Base-by-base conservation (phyloP, 2,329 filamentous ascomycete species). In the Aspergillus melleus region DNA sequence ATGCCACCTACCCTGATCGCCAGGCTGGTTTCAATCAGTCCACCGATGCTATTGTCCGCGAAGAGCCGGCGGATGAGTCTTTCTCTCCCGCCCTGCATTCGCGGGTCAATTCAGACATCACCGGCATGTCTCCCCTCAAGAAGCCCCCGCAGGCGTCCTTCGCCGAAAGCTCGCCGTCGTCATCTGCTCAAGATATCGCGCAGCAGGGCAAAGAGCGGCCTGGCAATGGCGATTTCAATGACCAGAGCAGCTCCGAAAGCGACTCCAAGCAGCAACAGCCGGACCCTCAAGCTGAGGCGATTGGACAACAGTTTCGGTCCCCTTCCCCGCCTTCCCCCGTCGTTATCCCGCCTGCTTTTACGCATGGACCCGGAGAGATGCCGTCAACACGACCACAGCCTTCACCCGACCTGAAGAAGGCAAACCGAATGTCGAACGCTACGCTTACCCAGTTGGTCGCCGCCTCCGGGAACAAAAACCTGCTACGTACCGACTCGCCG, bases 371-470 rank as follows among this genome's bases (percentile, higher is more conserved):
- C 12, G 86, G 89, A 61, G 84, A 89, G 54, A 84, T 86, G 52
- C 92, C 92, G 5, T 80, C 82, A 1, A 87, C 84, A 60, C 86
- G 86, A 62, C 90, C 90, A 0, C 87, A 90, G 66, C 86, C 91
- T 59, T 88, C 91, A 30, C 86, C 90, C 14, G 91, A 95, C 71
- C 81, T 94, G 68, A 88, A 90, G 63, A 88, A 88, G 64, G 91
- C 90, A 54, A 95, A 92, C 67, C 88, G 92, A 22, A 88, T 98
- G 73, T 96, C 95, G 26, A 85, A 83, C 66, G 88, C 87, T 1
- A 98, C 94, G 0, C 81, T 97, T 50, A 84, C 88, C 49, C 92
- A 97, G 72, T 82, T 98, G 72, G 87, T 86, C 32, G 89, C 88
- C 65, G 90, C 67, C n/a, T 89, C 65, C 50, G 86, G 85, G 56